Percentiles rank a stretch among this genome's conserved stretches.
These are phyloP conservation scores for Fusarium succisae DNA, from an alignment of 2,329 filamentous ascomycete genomes.

Conservation along the genomic window DNA sequence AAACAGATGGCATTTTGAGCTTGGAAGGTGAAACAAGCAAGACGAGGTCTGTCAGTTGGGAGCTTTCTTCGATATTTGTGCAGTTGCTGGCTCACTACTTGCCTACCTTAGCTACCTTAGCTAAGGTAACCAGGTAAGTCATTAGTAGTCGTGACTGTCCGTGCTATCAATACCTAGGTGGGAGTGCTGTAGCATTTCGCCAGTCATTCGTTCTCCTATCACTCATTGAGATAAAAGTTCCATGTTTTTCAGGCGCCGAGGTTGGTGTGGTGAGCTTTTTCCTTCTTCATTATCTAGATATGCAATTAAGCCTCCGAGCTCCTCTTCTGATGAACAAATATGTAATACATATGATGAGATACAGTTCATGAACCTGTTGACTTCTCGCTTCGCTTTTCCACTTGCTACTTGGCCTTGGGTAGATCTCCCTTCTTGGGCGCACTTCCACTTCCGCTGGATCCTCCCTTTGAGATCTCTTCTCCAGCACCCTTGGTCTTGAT, in stretches of 20 bases:
- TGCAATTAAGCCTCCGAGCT: neutral
- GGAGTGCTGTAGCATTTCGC: neutral
- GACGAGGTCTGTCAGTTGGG: neutral
- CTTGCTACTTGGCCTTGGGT: conserved; percentile 14
- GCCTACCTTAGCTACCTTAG: neutral
- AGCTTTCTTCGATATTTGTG: neutral
- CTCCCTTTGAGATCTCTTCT: conserved; percentile 48
- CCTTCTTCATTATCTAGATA: neutral
- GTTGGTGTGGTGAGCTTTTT: neutral
- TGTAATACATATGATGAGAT: neutral
- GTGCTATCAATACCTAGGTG: neutral
- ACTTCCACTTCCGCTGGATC: conserved; percentile 46
- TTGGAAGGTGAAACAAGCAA: neutral
- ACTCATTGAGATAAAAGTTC: neutral
- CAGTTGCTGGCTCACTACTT: neutral
- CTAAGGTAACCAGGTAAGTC: neutral
- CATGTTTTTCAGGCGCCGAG: neutral
- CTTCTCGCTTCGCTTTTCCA: neutral
- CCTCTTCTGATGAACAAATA: neutral
- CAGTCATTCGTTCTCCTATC: neutral
- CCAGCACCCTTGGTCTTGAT: conserved; percentile 47
- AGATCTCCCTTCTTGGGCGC: conserved; percentile 44
- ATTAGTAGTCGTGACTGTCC: neutral
- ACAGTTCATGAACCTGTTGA: neutral
- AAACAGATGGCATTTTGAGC: neutral